These are phyloP conservation scores for Colletotrichum zoysiae DNA, from an alignment of 2,329 filamentous ascomycete species.

Conservation along the genomic window DNA sequence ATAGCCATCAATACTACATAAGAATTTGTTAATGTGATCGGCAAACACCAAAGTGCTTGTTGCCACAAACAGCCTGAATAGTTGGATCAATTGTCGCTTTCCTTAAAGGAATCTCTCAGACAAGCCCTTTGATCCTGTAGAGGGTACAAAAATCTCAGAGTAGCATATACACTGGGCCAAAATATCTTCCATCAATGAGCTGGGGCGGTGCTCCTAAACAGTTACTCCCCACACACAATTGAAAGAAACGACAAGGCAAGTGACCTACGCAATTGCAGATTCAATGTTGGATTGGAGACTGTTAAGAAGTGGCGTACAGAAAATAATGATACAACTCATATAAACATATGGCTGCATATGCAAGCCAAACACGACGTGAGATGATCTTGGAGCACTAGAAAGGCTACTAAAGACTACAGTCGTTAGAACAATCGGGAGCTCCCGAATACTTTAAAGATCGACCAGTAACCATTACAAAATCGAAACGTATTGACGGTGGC, in stretches of 20 bases:
- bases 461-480: neutral
- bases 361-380: neutral
- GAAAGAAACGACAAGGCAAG: neutral
- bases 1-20: no score
- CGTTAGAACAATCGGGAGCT: no score
- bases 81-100: neutral
- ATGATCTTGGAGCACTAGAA: neutral
- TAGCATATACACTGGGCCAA: neutral
- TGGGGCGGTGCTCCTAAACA: neutral
- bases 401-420: neutral
- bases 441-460: neutral
- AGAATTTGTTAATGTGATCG: no score
- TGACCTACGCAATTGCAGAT: neutral
- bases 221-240: no score
- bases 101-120: neutral
- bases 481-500: neutral
- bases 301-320: neutral
- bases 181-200: neutral
- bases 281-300: neutral
- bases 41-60: neutral
- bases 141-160: neutral
- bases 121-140: neutral
- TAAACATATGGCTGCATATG: no score
- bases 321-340: neutral
- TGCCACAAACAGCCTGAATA: neutral